Conservation (phyloP, 2,329 filamentous ascomycete genomes). For the Fusarium clavum region DNA sequence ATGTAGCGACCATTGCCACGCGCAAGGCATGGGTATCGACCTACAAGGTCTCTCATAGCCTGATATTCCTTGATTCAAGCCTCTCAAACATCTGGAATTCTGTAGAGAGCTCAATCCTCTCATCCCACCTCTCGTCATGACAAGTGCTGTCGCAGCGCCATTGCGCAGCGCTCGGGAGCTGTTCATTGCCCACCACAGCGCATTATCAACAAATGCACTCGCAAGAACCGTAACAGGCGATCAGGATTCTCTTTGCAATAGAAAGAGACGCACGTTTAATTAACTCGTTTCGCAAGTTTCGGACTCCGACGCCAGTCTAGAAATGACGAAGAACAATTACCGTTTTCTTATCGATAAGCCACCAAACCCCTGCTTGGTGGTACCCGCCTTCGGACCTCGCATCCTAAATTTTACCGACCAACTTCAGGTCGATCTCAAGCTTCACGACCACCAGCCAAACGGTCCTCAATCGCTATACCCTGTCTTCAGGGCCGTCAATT, state of each 20-base stretch:
- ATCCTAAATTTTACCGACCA: slow-evolving; percentile 48
- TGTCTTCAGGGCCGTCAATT: slow-evolving; percentile 26
- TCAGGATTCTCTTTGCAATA: background rate
- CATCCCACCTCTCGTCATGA: slow-evolving; percentile 24
- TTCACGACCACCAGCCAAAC: slow-evolving; percentile 22
- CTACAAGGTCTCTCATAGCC: background rate
- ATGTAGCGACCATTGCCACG: slow-evolving; percentile 9
- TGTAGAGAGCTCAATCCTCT: slow-evolving; percentile 37
- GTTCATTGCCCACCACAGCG: slow-evolving; percentile 41
- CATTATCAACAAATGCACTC: slow-evolving; percentile 26
- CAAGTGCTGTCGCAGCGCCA: slow-evolving; percentile 34
- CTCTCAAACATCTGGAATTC: background rate
- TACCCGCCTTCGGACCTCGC: slow-evolving; percentile 33
- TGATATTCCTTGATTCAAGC: background rate
- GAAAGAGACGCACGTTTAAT: slow-evolving; percentile 2
- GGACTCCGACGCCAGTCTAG: slow-evolving; percentile 18
- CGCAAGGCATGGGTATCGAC: background rate
- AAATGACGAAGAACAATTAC: slow-evolving; percentile 31
- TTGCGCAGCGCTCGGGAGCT: slow-evolving; percentile 40
- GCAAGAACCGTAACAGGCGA: background rate
- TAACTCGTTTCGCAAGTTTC: slow-evolving; percentile 10
- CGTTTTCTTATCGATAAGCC: slow-evolving; percentile 48
- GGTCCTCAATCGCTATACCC: slow-evolving; percentile 23
- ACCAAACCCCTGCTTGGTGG: slow-evolving; percentile 14
- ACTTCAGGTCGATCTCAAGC: slow-evolving; percentile 29